These are phyloP conservation scores for Trichoderma gracile DNA, from an alignment of 2,329 filamentous ascomycete genomes.

Conservation along the genomic window DNA sequence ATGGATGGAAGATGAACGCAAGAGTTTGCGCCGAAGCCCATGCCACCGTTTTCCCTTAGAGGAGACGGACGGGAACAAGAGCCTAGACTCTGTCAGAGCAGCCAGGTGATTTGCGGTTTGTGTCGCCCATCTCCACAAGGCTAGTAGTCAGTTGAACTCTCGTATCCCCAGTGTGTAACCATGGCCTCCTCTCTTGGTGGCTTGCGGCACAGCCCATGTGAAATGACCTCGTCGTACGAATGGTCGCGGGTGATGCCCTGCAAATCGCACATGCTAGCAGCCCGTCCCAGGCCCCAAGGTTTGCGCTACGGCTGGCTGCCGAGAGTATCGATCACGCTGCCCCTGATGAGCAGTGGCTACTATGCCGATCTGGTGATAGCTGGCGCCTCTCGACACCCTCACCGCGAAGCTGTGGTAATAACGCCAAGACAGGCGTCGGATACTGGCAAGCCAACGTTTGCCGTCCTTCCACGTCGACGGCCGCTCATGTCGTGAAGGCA, in stretches of 20 bases:
- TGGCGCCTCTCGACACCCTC: constrained; percentile 1
- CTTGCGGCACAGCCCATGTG: constrained; percentile 4
- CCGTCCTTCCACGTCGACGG: background rate
- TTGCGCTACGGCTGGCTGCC: constrained; percentile 20
- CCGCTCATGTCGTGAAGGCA: background rate
- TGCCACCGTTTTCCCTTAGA: background rate
- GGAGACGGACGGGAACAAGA: background rate
- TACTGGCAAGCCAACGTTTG: background rate
- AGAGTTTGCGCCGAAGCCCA: constrained; percentile 1
- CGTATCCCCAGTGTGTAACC: background rate
- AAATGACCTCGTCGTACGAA: constrained; percentile 1
- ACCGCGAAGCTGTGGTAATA: background rate
- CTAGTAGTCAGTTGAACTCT: background rate
- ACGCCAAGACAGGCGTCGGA: background rate
- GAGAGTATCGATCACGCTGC: constrained; percentile 3
- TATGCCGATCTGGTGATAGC: constrained; percentile 16
- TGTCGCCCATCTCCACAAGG: background rate
- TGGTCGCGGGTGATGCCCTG: background rate
- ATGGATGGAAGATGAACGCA: background rate
- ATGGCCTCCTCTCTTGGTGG: background rate
- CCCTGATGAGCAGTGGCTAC: background rate
- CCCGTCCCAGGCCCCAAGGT: constrained; percentile 1
- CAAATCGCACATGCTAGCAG: background rate
- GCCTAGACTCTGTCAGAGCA: constrained; percentile 16
- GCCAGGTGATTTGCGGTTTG: background rate